phyloP scores from a whole-genome alignment of 805 yeast species.

The Lachancea kluyveri region DNA sequence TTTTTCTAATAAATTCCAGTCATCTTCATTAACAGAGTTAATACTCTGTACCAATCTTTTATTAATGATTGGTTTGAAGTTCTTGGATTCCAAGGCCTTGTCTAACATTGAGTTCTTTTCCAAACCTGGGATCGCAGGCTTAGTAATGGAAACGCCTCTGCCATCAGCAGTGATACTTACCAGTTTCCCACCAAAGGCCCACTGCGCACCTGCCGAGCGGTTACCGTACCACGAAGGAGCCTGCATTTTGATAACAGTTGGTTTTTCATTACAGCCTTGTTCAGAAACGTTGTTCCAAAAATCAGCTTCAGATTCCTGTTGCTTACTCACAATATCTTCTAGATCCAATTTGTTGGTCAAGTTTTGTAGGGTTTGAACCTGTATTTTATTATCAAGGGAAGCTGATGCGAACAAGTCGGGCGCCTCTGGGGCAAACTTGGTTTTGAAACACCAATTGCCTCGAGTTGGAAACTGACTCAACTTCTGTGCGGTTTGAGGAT shows the following conservation, averaged over 20 bases:
- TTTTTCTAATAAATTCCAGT: conserved; percentile 59
- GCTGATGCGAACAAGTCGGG: conserved; percentile 90
- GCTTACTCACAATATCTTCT: conserved; percentile 26
- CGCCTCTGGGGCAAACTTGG: conserved; percentile 77
- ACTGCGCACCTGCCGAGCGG: conserved; percentile 59
- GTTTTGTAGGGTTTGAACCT: conserved; percentile 83
- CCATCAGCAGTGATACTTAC: conserved; percentile 46
- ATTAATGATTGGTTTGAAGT: conserved; percentile 50
- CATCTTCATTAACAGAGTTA: conserved; percentile 42
- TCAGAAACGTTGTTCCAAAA: conserved; percentile 79
- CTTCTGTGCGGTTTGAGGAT: conserved; percentile 66
- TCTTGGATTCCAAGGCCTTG: conserved; percentile 50
- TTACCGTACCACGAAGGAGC: conserved; percentile 87
- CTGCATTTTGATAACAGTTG: conserved; percentile 54
- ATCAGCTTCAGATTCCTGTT: conserved; percentile 50
- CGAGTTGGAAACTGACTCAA: conserved; percentile 87
- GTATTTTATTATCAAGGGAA: conserved; percentile 77
- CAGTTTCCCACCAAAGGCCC: conserved; percentile 93
- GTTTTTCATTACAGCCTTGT: conserved; percentile 67
- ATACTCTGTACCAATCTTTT: conserved; percentile 40
- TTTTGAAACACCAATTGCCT: conserved; percentile 89
- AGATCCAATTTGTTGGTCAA: conserved; percentile 24
- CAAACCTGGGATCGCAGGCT: conserved; percentile 35
- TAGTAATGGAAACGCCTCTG: conserved; percentile 32
- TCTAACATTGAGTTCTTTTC: conserved; percentile 38